These are phyloP conservation scores for Colletotrichum sp. DNA, from an alignment of 2,329 filamentous ascomycete genomes.

Conservation along the genomic window DNA sequence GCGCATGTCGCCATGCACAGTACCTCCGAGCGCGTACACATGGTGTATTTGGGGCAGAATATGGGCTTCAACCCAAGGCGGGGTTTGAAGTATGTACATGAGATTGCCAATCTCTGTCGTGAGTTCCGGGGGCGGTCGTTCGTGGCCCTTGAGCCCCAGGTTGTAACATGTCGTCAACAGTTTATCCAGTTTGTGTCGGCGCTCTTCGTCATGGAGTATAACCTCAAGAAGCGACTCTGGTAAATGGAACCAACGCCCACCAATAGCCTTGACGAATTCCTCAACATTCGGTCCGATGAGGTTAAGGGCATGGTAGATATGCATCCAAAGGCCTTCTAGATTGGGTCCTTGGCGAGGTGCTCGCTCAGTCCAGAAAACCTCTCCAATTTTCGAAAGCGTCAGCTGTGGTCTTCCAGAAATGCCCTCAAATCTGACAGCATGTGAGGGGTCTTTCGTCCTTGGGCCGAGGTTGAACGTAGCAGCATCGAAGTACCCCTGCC, in stretches of 20 bases:
- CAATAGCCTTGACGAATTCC: not conserved
- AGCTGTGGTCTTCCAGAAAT: not conserved
- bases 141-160: not conserved
- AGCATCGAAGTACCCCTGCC: not conserved
- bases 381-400: not conserved
- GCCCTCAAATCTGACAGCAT: too few species aligned
- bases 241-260: not conserved
- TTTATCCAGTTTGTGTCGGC: not conserved
- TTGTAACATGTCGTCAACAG: not conserved
- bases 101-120: not conserved
- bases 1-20: not conserved
- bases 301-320: not conserved
- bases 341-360: not conserved
- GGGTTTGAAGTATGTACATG: not conserved
- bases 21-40: not conserved
- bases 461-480: not conserved
- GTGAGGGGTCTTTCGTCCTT: not conserved
- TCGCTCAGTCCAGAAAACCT: not conserved
- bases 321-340: not conserved
- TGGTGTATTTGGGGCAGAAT: not conserved
- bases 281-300: not conserved
- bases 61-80: not conserved
- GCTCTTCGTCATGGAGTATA: not conserved
- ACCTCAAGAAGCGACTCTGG: not conserved
- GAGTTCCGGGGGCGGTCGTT: rapidly evolving